These are phyloP conservation scores for Echinosophora koreensis DNA, from an alignment of 306 rosid species.

Conservation along the genomic window DNA sequence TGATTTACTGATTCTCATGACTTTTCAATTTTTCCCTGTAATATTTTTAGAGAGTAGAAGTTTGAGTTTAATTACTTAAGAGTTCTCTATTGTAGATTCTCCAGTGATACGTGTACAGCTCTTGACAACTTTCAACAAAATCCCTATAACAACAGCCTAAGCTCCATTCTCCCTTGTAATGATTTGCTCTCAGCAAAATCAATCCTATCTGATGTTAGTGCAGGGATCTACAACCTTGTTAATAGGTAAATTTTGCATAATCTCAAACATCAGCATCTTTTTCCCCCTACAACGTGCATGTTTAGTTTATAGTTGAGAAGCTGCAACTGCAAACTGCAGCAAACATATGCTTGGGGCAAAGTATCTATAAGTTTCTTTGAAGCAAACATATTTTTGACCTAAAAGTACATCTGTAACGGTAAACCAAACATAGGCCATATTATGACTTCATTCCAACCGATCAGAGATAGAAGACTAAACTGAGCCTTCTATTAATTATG, in stretches of 20 bases:
- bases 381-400: no score
- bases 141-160: constrained; percentile 81
- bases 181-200: constrained; percentile 74
- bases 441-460: background rate
- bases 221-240: constrained; percentile 71
- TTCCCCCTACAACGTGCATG: no score
- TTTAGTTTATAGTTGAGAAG: no score
- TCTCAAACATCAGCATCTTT: constrained; percentile 1
- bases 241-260: constrained; percentile 56
- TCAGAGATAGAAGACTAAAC: background rate
- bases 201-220: constrained; percentile 62
- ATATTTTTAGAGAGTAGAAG: constrained; percentile 15
- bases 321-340: no score
- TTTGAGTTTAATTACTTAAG: constrained; percentile 17
- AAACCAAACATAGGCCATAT: background rate
- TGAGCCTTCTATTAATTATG: background rate
- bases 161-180: constrained; percentile 83
- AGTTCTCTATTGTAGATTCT: constrained; percentile 60
- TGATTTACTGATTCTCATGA: background rate
- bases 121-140: constrained; percentile 73
- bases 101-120: constrained; percentile 81
- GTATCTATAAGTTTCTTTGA: no score
- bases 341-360: no score
- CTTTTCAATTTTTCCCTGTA: background rate
- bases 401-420: no score